Percentiles rank a stretch among this genome's conserved stretches.
These are phyloP conservation scores for Lignosus rhinocerotis DNA, from an alignment of 1,284 basidiomycete species.

Conservation along the genomic window DNA sequence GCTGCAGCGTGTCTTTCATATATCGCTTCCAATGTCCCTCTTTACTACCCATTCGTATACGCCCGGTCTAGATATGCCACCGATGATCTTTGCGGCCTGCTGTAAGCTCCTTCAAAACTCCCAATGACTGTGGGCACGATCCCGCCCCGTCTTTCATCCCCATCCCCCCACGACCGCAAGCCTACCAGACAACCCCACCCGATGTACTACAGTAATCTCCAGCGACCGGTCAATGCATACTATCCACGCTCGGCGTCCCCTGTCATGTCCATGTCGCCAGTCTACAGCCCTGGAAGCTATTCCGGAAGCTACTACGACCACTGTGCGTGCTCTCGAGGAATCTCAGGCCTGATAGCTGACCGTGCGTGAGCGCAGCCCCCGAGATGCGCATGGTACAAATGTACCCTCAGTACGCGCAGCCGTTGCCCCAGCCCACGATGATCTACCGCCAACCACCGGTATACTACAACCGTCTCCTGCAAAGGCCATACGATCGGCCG, in stretches of 20 bases:
- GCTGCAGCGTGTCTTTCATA: constrained; percentile 34
- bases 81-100: constrained; percentile 13
- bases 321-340: constrained; percentile 13
- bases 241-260: constrained; percentile 21
- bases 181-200: not conserved
- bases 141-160: not conserved
- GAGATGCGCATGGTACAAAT: constrained; percentile 30
- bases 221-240: constrained; percentile 24
- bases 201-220: constrained; percentile 15
- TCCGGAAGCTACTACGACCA: constrained; percentile 26
- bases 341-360: not conserved
- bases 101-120: constrained; percentile 8
- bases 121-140: not conserved
- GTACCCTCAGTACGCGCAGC: constrained; percentile 26
- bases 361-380: constrained; percentile 18
- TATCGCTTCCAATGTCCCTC: constrained; percentile 13
- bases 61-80: constrained; percentile 14
- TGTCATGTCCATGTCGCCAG: constrained; percentile 19
- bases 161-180: not conserved
- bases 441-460: constrained; percentile 24
- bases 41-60: constrained; percentile 6
- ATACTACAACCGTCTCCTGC: constrained; percentile 17
- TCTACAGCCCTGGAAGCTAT: constrained; percentile 24
- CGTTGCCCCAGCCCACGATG: constrained; percentile 27
- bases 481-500: constrained; percentile 3